phyloP scores from a whole-genome alignment of 2,329 filamentous ascomycete genomes.

The Aspergillus latus region DNA sequence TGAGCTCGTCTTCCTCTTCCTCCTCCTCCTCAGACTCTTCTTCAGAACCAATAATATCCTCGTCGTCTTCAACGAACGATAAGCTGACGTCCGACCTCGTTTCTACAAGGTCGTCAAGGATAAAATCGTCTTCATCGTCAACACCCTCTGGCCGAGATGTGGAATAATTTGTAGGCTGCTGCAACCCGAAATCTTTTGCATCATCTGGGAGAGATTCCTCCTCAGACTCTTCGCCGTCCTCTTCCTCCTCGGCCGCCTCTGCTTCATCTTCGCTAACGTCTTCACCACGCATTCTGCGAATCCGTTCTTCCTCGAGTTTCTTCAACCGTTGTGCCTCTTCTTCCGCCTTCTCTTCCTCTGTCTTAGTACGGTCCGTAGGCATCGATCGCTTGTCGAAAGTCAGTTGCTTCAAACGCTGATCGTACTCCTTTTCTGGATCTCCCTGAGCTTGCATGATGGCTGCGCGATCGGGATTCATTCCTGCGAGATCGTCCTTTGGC shows the following conservation, averaged over 20 bases:
- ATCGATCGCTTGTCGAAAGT: constrained; percentile 80
- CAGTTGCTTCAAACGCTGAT: constrained; percentile 76
- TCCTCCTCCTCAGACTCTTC: constrained; percentile 57
- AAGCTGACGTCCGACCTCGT: constrained; percentile 63
- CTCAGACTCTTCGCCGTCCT: constrained; percentile 45
- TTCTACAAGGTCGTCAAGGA: constrained; percentile 83
- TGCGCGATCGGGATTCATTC: constrained; percentile 64
- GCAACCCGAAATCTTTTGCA: constrained; percentile 62
- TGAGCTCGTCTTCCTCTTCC: constrained; percentile 67
- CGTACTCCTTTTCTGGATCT: constrained; percentile 82
- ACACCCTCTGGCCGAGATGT: constrained; percentile 59
- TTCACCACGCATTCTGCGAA: constrained; percentile 84
- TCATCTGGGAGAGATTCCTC: constrained; percentile 55
- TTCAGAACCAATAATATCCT: constrained; percentile 59
- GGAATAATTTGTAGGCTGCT: constrained; percentile 47
- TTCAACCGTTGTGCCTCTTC: constrained; percentile 75
- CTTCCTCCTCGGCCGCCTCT: constrained; percentile 47
- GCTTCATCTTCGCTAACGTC: constrained; percentile 66
- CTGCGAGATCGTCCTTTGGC: constrained; percentile 45
- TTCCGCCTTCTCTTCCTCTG: constrained; percentile 77
- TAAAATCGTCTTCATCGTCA: constrained; percentile 92
- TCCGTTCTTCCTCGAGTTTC: constrained; percentile 77
- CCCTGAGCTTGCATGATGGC: constrained; percentile 63
- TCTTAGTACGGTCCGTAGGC: constrained; percentile 86
- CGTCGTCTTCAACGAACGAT: constrained; percentile 39